Conservation (phyloP, 2,329 filamentous ascomycete genomes). For the Phoma herbarum region DNA sequence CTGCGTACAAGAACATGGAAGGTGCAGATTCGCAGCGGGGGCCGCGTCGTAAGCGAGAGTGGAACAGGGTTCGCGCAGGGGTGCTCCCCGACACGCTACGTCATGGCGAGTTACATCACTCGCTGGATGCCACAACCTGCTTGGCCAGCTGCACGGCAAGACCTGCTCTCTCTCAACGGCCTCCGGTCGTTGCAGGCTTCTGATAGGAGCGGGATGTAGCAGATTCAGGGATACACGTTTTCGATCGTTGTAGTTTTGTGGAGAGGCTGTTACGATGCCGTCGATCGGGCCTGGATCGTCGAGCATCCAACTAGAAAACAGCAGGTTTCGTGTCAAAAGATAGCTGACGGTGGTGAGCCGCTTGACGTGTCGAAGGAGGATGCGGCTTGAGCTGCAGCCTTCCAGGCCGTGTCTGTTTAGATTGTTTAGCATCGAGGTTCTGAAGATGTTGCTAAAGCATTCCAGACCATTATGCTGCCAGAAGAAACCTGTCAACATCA, state of each 20-base stretch:
- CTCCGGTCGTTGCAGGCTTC: slow-evolving; percentile 17
- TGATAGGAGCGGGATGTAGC: slow-evolving; percentile 33
- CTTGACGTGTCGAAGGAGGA: slow-evolving; percentile 2
- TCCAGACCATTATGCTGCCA: background rate
- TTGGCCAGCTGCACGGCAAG: slow-evolving; percentile 32
- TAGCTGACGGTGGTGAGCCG: slow-evolving; percentile 11
- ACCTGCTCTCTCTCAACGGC: slow-evolving; percentile 21
- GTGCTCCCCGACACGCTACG: slow-evolving; percentile 30
- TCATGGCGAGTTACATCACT: slow-evolving; percentile 23
- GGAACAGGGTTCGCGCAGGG: slow-evolving; percentile 17
- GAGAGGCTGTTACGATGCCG: slow-evolving; percentile 33
- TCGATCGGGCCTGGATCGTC: slow-evolving; percentile 43
- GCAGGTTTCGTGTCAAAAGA: slow-evolving; percentile 15
- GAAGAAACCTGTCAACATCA: slow-evolving; percentile 7
- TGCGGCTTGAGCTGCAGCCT: background rate
- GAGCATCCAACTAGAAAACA: slow-evolving; percentile 10
- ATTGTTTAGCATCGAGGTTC: background rate
- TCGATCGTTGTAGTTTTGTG: slow-evolving; percentile 24
- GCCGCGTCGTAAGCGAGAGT: slow-evolving; percentile 27
- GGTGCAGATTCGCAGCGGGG: slow-evolving; percentile 17
- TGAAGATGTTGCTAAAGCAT: slow-evolving; percentile 4
- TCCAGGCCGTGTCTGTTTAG: background rate
- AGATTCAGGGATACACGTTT: slow-evolving; percentile 25
- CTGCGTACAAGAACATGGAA: slow-evolving; percentile 18
- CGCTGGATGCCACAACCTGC: slow-evolving; percentile 29